Base-by-base conservation (phyloP, 768 basidiomycete species). In the Tricholoma matsutake region DNA sequence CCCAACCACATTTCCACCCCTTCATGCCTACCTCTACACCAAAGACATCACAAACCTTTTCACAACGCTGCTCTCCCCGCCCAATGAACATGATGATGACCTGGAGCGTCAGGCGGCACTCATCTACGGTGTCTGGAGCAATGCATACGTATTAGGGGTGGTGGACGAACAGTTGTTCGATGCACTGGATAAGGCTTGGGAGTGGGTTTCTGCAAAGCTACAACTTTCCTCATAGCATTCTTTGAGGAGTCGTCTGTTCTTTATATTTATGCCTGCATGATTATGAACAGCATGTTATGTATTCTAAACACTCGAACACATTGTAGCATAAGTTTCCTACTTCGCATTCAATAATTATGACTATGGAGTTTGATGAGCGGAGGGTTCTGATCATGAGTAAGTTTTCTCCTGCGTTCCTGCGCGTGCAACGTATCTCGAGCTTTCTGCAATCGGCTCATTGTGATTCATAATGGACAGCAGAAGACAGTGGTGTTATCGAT, bases 11-110 rank as follows among this genome's bases (percentile, higher is more conserved):
- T 86, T 85, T 68, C 71, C 79, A 1, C 69, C 76, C 5, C 75
- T 87, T 0, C 78, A 80, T 16, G 65, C 72, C 0, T 84, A 79
- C 73, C 72, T 87, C 49, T 84, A 87, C 72, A 80, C 79, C 1
- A 79, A 81, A 39, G 58, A 66, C 51, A 74, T 79, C 58, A 68
- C 76, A 18, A 56, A 67, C 39, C 70, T 86, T 53, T 67, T 84
- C 31, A 68, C 71, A 8, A 62, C 75, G 2, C 73, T 85, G 57
- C 67, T 83, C 10, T 39, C 67, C 10, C 49, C 65, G 8, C 61
- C 28, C 25, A 52, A 29, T 11, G 51, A 31, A 25, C 22, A 3
- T 25, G 25, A 25, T 1, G 5, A 49, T 14, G 47, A 25, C 7
- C 68, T 63, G 13, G 56, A 47, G 6, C 25, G 47, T 18, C 64